A percentile compares a stretch with the other conserved stretches of the same genome.
Conservation (phyloP, 2,329 filamentous ascomycete species). For the Lachnellula occidentalis region DNA sequence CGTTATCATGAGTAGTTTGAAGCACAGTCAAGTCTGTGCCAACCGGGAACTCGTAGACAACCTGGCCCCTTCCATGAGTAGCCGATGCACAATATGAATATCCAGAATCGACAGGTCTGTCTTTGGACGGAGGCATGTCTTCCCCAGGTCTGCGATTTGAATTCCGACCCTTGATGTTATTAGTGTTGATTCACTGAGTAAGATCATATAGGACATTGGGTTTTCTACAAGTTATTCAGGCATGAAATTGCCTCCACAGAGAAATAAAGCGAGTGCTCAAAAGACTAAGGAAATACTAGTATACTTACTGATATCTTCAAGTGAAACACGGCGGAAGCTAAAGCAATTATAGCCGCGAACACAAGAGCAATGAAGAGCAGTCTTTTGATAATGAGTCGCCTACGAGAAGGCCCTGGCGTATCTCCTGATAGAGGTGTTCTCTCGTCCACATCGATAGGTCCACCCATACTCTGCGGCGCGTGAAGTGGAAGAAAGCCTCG, state of each 20-base stretch:
- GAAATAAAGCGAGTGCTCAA: no score
- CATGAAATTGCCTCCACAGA: no score
- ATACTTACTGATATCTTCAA: slow-evolving; percentile 10
- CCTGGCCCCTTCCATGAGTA: slow-evolving; percentile 10
- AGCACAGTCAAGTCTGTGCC: slow-evolving; percentile 18
- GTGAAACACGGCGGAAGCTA: slow-evolving; percentile 7
- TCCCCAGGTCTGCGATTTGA: neutral
- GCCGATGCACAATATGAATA: slow-evolving; percentile 21
- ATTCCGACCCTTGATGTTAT: neutral
- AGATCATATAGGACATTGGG: no score
- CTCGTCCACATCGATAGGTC: slow-evolving; percentile 18
- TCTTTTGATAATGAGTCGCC: slow-evolving; percentile 9
- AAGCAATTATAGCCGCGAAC: slow-evolving; percentile 9
- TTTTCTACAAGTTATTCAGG: no score
- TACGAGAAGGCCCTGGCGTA: neutral
- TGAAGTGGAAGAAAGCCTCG: slow-evolving; percentile 11
- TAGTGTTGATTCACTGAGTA: neutral
- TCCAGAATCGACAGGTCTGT: slow-evolving; percentile 12
- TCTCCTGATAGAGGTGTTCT: slow-evolving; percentile 19
- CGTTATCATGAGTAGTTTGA: slow-evolving; percentile 17
- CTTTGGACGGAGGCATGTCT: neutral
- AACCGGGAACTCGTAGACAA: slow-evolving; percentile 19
- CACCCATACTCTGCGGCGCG: slow-evolving; percentile 28
- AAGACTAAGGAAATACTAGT: neutral
- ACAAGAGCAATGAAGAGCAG: slow-evolving; percentile 19